Percentiles rank a stretch among this genome's conserved stretches.
Evolutionary conservation across 2,329 filamentous ascomycete genomes (phyloP).

Genomic region (Phyllosticta citribraziliensis): DNA sequence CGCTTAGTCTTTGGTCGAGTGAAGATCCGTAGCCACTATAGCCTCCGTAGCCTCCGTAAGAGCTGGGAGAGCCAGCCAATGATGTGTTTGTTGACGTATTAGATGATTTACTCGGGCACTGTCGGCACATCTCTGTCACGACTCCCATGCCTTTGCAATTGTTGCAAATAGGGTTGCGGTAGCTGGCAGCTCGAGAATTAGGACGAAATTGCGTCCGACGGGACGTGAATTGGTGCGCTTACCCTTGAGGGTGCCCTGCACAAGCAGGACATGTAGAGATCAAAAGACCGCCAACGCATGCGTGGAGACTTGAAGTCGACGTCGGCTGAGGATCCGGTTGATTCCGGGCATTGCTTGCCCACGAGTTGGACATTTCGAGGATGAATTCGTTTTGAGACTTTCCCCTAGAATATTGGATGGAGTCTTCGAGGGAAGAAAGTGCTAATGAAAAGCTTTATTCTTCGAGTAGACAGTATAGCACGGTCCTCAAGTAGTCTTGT

Average conservation of each 20-base stretch:
- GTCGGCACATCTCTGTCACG: conserved; percentile 1
- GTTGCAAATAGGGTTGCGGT: conserved; percentile 9
- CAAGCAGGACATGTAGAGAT: conserved; percentile 7
- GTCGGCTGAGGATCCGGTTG: not conserved
- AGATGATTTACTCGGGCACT: conserved; percentile 1
- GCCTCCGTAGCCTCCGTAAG: not conserved
- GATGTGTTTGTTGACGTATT: not conserved
- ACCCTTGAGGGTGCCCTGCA: conserved; percentile 10
- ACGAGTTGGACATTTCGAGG: conserved; percentile 1
- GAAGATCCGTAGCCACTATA: not conserved
- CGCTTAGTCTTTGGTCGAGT: not conserved
- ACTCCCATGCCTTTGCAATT: conserved; percentile 8
- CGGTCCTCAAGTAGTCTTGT: not conserved
- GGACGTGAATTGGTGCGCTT: not conserved
- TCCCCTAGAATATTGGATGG: not conserved
- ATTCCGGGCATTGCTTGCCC: not conserved
- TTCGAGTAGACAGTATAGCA: not conserved
- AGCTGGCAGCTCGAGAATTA: not conserved
- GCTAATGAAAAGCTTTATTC: not conserved
- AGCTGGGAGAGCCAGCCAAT: not conserved
- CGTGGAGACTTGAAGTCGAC: not conserved
- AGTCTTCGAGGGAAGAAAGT: not conserved
- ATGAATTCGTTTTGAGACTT: not conserved
- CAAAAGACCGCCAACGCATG: conserved; percentile 5
- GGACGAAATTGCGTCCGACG: not conserved